Base-by-base conservation (phyloP, 2,329 filamentous ascomycete genomes). In the Coniochaeta sp. region DNA sequence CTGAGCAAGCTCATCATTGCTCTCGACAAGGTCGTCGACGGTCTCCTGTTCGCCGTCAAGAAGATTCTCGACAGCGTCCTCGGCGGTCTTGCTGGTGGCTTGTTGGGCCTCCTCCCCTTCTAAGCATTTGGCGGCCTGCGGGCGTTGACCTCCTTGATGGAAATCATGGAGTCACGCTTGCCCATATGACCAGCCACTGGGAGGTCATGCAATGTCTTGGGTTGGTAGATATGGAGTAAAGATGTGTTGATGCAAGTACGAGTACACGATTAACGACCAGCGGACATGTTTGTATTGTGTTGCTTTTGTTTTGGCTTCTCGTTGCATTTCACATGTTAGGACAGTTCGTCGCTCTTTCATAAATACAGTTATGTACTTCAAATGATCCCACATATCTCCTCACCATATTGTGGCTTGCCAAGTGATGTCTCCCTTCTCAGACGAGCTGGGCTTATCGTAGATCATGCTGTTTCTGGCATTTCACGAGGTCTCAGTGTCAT, bases 21-120 rank as follows among this genome's bases (percentile, higher is more conserved):
- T 42, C 57, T 63, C 2, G 60, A 61, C 50, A 53, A 55, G 49
- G 57, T 62, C 20, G 58, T 63, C 10, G 51, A 53, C 22, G 61
- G 60, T 18, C 51, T 62, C 18, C 50, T 63, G 16, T 18, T 58
- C 30, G 51, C 56, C 9, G 59, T 61, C 53, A 57, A 61, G 52
- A 51, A 51, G 20, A 52, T 63, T 49, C 32, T 63, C 22, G 46
- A 51, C 49, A 42, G 48, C 8, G 51, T 62, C 46, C 55, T 63
- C 13, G 51, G 54, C 45, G 51, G 46, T 42, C 52, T 63, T 14
- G 55, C 57, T 33, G 54, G 46, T 24, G 52, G 51, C 24, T 38
- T 63, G 46, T 31, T 58, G 18, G 52, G 48, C 16, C 53, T 63
- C 5, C 28, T 42, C 6, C 38, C 38, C 8, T 42, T 42, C 38